phyloP scores from a whole-genome alignment of 768 basidiomycete species.

The Tricholoma flavovirens region DNA sequence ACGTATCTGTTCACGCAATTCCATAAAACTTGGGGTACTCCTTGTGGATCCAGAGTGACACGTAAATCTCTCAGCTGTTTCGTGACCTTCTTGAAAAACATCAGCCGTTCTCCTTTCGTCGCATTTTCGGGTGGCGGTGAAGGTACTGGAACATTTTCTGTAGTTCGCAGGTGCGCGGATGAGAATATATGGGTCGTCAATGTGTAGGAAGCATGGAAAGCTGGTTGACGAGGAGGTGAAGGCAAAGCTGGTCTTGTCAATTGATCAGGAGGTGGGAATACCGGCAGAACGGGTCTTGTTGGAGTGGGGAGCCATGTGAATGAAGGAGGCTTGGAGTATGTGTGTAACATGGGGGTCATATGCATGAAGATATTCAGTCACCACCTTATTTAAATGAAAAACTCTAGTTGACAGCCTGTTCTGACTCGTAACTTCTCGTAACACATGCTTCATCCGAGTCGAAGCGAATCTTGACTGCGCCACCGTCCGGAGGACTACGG shows the following conservation, averaged over 20 bases:
- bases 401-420: too few species aligned
- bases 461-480: too few species aligned
- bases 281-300: conserved; percentile 24
- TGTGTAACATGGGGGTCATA: background rate
- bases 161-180: conserved; percentile 44
- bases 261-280: conserved; percentile 31
- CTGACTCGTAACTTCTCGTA: too few species aligned
- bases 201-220: conserved; percentile 31
- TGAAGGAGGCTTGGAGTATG: conserved; percentile 21
- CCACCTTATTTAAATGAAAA: too few species aligned
- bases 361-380: too few species aligned
- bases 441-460: too few species aligned
- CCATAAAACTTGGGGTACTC: conserved; percentile 50
- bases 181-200: conserved; percentile 53
- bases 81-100: conserved; percentile 18
- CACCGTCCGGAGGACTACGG: too few species aligned
- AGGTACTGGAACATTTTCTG: conserved; percentile 35
- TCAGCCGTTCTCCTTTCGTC: conserved; percentile 34
- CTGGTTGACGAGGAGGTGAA: conserved; percentile 29
- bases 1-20: conserved; percentile 69
- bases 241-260: conserved; percentile 32
- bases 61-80: conserved; percentile 24
- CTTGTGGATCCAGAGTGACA: conserved; percentile 28
- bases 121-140: conserved; percentile 19
- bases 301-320: conserved; percentile 23